Evolutionary conservation across 208 protist species (phyloP).

Genomic region (Trypanosoma grayi): DNA sequence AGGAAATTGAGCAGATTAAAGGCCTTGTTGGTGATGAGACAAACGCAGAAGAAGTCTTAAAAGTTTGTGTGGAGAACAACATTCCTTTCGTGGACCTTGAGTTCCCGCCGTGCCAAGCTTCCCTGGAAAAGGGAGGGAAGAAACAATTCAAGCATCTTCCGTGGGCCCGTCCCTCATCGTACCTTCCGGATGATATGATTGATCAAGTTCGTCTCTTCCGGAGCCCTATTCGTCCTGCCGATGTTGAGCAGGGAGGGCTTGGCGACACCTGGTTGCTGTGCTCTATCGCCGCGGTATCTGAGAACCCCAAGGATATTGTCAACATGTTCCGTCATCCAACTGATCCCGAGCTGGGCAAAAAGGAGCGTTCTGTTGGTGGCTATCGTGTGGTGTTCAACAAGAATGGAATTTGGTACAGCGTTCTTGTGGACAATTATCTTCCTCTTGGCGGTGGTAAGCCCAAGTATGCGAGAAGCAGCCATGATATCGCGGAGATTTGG

Average conservation of each 20-base stretch:
- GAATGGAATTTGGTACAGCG: slow-evolving; percentile 73
- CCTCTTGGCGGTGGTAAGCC: slow-evolving; percentile 48
- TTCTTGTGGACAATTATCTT: slow-evolving; percentile 85
- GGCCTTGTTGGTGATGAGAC: slow-evolving; percentile 35
- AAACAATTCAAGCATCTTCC: slow-evolving; percentile 61
- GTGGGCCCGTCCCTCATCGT: slow-evolving; percentile 58
- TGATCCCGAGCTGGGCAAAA: slow-evolving; percentile 38
- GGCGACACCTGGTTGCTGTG: slow-evolving; percentile 80
- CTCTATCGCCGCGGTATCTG: slow-evolving; percentile 48
- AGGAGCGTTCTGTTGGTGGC: slow-evolving; percentile 64
- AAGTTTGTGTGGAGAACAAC: slow-evolving; percentile 46
- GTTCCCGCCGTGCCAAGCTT: slow-evolving; percentile 64
- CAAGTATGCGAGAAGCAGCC: slow-evolving; percentile 53
- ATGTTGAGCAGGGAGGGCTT: slow-evolving; percentile 56
- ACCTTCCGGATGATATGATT: slow-evolving; percentile 47
- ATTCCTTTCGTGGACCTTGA: slow-evolving; percentile 71
- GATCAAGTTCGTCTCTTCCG: slow-evolving; percentile 70
- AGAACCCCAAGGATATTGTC: slow-evolving; percentile 40
- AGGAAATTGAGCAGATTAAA: slow-evolving; percentile 47
- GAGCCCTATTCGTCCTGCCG: slow-evolving; percentile 30
- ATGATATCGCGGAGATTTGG: slow-evolving; percentile 79
- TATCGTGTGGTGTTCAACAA: slow-evolving; percentile 85
- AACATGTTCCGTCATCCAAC: slow-evolving; percentile 70
- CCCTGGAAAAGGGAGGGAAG: slow-evolving; percentile 43
- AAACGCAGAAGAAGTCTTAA: slow-evolving; percentile 49